Evolutionary conservation across 2,329 filamentous ascomycete species (phyloP), one percentile per base, ranked within the genome.

Genomic region (Chlorencoelia australis): DNA sequence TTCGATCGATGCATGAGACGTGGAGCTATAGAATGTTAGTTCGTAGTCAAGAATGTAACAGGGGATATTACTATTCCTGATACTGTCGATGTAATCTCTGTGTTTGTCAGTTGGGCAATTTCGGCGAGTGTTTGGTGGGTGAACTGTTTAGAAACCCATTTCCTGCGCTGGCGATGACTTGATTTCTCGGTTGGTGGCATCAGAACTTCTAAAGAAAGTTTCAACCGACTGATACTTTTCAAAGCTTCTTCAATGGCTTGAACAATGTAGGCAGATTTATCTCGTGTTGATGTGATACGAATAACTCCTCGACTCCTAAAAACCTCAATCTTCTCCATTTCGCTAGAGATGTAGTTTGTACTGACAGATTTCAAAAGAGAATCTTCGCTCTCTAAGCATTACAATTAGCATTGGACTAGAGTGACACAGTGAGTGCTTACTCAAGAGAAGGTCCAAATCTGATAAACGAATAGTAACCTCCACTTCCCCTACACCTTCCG

Each of bases 401-500:
- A 17, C 24, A 2, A 31, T 35, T 37, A 40, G 39, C 30, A 32
- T 7, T 18, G 7, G 14, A 15, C 3, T 15, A 7, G 17, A 14
- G 24, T n/a, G 7, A 33, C n/a, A 30, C 4, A 18, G 21, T 8
- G 18, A 7, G 11, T 17, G 42, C 53, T 40, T 44, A 58, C 55
- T 41, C 1, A 49, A 26, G 6, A 58, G 35, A 33, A 55, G 42
- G 8, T 54, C 50, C 11, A 57, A 39, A 24, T 56, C 46, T 17
- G 33, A 32, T 4, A 28, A 18, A 7, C 31, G 32, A 18, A 58
- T n/a, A 28, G 48, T 20, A 27, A 58, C 25, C 25, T 59, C 53
- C 28, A 54, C 45, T 36, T 54, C 47, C 7, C 56, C 56, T 30
- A 56, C 42, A 5, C 46, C 45, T 4, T 52, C 44, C 7, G 37